A percentile compares a stretch with the other conserved stretches of the same genome.
These are phyloP conservation scores for Marasmius fiardii DNA, from an alignment of 1,284 basidiomycete genomes.

Conservation along the genomic window DNA sequence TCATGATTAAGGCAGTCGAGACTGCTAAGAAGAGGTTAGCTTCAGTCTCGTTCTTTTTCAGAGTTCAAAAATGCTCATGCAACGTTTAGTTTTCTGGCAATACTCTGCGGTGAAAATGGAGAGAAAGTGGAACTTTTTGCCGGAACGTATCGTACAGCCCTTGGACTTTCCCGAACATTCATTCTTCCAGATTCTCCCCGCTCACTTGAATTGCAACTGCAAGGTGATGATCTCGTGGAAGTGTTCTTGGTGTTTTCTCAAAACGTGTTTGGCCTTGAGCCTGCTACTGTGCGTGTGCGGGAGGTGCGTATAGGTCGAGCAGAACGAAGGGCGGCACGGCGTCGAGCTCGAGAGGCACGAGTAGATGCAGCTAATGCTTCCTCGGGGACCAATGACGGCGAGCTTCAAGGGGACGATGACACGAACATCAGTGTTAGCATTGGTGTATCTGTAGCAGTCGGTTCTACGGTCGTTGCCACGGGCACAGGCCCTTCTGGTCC, in stretches of 20 bases:
- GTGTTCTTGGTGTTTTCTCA: slow-evolving; percentile 85
- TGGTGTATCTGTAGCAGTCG: slow-evolving; percentile 51
- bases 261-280: slow-evolving; percentile 86
- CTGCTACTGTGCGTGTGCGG: slow-evolving; percentile 85
- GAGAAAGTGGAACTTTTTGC: slow-evolving; percentile 90
- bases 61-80: background rate
- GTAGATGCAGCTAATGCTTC: slow-evolving; percentile 46
- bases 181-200: slow-evolving; percentile 85
- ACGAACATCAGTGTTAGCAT: slow-evolving; percentile 62
- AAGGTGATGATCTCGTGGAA: slow-evolving; percentile 87
- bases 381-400: slow-evolving; percentile 36
- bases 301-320: slow-evolving; percentile 86
- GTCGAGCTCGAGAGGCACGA: slow-evolving; percentile 65
- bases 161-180: slow-evolving; percentile 80
- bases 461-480: slow-evolving; percentile 24
- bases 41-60: background rate
- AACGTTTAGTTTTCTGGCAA: slow-evolving; percentile 71
- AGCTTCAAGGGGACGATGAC: slow-evolving; percentile 50
- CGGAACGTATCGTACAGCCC: slow-evolving; percentile 77
- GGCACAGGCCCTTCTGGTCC: slow-evolving; percentile 24
- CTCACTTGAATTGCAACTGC: slow-evolving; percentile 82
- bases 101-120: slow-evolving; percentile 88
- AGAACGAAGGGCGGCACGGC: slow-evolving; percentile 76
- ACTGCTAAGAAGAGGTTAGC: slow-evolving; percentile 80
- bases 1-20: slow-evolving; percentile 81